Percentiles rank a stretch among this genome's conserved stretches.
These are phyloP conservation scores for Entomortierella parvispora DNA, from an alignment of 192 early-diverging fungal species.

Conservation along the genomic window DNA sequence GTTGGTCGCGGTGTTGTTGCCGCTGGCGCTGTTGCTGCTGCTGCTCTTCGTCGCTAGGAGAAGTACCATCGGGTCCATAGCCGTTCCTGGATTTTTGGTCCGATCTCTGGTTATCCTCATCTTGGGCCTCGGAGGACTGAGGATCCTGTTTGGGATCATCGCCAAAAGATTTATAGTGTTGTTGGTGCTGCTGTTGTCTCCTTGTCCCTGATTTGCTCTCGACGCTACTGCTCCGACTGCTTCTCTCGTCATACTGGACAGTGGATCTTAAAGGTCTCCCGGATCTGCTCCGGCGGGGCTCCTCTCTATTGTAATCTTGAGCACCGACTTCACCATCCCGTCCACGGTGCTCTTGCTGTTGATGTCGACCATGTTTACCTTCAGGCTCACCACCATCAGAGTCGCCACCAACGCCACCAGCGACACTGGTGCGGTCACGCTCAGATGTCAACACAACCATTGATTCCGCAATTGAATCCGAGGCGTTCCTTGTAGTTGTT, in stretches of 20 bases:
- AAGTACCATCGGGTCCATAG: neutral
- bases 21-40: slow-evolving; percentile 6
- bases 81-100: neutral
- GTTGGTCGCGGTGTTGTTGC: neutral
- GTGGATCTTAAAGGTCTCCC: slow-evolving; percentile 27
- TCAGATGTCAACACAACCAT: no score
- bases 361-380: slow-evolving; percentile 1
- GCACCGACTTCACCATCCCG: neutral
- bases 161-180: no score
- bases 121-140: no score
- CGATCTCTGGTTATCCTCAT: neutral
- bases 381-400: neutral
- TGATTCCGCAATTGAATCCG: no score
- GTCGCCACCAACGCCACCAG: no score
- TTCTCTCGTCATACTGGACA: slow-evolving; percentile 37
- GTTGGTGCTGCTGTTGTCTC: no score
- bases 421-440: no score
- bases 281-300: slow-evolving; percentile 32
- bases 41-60: neutral
- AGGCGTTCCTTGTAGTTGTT: no score
- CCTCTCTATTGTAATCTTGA: neutral
- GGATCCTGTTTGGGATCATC: no score
- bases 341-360: neutral
- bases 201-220: slow-evolving; percentile 3
- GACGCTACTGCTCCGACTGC: slow-evolving; percentile 12